phyloP scores from a whole-genome alignment of 2,329 filamentous ascomycete species.

The Colletotrichum sp. region DNA sequence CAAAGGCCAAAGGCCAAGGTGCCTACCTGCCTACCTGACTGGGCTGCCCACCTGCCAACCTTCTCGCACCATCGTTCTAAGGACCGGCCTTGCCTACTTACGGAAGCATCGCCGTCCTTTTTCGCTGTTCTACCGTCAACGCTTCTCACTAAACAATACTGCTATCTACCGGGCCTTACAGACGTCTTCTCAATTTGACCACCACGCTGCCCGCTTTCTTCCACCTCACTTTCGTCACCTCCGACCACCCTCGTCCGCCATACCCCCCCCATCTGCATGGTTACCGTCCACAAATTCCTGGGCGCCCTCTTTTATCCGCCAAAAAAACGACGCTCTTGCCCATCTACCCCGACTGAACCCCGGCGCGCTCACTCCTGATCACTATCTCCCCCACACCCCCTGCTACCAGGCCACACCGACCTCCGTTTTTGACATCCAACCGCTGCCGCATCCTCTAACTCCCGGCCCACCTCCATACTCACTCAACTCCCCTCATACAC shows the following conservation, averaged over 20 bases:
- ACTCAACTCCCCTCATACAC: neutral
- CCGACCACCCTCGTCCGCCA: neutral
- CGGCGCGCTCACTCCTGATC: neutral
- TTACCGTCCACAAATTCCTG: neutral
- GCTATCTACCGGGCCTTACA: neutral
- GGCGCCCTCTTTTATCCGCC: slow-evolving; percentile 10
- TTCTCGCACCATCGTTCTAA: neutral
- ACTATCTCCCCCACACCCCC: neutral
- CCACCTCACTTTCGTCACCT: neutral
- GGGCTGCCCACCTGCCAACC: neutral
- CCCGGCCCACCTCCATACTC: slow-evolving; percentile 7
- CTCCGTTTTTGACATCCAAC: slow-evolving; percentile 15
- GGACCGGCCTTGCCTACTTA: neutral
- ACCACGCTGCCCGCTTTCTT: neutral
- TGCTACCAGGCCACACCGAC: slow-evolving; percentile 15
- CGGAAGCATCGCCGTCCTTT: neutral
- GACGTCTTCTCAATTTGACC: neutral
- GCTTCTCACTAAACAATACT: neutral
- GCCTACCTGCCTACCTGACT: neutral
- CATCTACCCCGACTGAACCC: neutral
- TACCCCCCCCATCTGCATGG: slow-evolving; percentile 3
- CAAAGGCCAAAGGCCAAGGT: neutral
- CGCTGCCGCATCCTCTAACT: slow-evolving; percentile 11
- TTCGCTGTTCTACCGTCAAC: neutral
- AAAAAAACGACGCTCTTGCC: neutral